These are phyloP conservation scores for Hygrocybe coccinea DNA, from an alignment of 768 basidiomycete genomes.

Conservation along the genomic window DNA sequence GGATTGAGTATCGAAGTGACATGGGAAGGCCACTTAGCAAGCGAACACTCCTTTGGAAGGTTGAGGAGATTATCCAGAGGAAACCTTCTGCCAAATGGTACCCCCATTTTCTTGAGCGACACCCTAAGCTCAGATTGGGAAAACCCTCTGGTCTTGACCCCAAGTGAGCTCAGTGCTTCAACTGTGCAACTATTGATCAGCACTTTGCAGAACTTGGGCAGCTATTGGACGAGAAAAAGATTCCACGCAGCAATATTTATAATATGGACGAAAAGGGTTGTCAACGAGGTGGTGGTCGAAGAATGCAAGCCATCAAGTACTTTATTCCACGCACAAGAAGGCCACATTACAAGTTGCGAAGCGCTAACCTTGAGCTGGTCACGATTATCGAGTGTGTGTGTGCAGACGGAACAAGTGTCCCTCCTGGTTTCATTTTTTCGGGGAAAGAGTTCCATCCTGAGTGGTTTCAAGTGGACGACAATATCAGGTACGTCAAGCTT, in stretches of 20 bases:
- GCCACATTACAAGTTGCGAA: constrained; percentile 14
- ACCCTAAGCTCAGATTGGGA: constrained; percentile 15
- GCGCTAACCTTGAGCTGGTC: constrained; percentile 28
- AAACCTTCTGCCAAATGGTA: constrained; percentile 10
- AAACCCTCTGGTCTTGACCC: constrained; percentile 26
- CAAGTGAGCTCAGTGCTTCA: constrained; percentile 26
- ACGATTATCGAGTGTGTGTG: constrained; percentile 32
- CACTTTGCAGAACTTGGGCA: constrained; percentile 6
- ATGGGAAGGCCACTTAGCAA: constrained; percentile 5
- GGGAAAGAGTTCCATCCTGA: constrained; percentile 6
- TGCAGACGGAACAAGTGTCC: constrained; percentile 24
- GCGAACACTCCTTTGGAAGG: background rate
- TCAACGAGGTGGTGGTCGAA: constrained; percentile 12
- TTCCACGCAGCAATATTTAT: constrained; percentile 23
- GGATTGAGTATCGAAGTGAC: background rate
- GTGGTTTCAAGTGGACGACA: background rate
- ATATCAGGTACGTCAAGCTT: background rate
- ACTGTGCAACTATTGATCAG: constrained; percentile 10
- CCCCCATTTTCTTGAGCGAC: constrained; percentile 7
- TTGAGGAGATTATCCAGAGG: background rate
- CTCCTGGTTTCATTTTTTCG: constrained; percentile 27
- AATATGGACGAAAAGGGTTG: constrained; percentile 31
- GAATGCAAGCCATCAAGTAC: constrained; percentile 9
- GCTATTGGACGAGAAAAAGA: constrained; percentile 14
- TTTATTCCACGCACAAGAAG: background rate